Base-by-base conservation (phyloP, 768 basidiomycete genomes). In the Collybia nuda region DNA sequence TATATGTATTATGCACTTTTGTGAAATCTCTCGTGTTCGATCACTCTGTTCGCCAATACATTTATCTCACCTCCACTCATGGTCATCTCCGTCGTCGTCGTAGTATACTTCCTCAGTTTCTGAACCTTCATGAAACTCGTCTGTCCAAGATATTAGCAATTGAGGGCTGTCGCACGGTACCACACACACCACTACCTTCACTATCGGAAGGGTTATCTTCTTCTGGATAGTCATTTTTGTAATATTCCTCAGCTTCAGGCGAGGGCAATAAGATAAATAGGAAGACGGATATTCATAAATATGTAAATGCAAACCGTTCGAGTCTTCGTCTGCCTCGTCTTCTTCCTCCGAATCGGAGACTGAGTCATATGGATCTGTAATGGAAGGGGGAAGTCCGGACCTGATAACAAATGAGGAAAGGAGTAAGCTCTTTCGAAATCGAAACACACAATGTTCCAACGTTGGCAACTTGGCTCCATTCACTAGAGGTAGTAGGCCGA, bases 181-280 rank as follows among this genome's bases (percentile, higher is more conserved):
- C 2, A 24, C 38, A 59, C 57, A 23, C 55, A 72, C 72, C 74
- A 60, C 71, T 75, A 37, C 66, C 68, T 26, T 72, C 71, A 40
- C 65, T 63, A 23, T 72, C 69, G 2, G 68, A 61, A 8, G 70
- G 68, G 21, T 74, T 69, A 35, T 84, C 82, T 43, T 85, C 89
- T 22, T 90, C 88, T 5, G 89, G 89, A 56, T 92, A 92, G 61
- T 92, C 89, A 52, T 92, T 92, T 59, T 81, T 88, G 67, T 90
- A 90, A 59, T 85, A 90, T 55, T 89, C 88, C 65, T 92, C 89
- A 15, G 85, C 89, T 90, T 57, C 5, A 46, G 42, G 37, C 19
- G 41, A 26, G 14, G n/a, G 5, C 42, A 36, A 53, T 42, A 50
- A 24, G 40, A 37, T 29, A 47, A 29, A 39, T 12, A 42, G n/a